Base-by-base conservation (phyloP, 148 eudicot genomes). In the Fagopyrum homotropicum region DNA sequence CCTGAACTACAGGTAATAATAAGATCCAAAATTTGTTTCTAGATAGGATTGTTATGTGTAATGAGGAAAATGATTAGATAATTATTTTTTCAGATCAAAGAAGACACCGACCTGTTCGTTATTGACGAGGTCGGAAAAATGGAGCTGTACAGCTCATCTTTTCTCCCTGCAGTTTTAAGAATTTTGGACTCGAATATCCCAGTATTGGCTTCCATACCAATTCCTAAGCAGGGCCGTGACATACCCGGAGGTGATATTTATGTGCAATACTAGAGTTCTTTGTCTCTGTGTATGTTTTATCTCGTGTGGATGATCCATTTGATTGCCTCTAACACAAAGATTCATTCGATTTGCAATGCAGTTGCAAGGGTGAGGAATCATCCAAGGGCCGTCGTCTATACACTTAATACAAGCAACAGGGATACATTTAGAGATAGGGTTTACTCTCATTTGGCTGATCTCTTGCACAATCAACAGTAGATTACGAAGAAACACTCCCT, bases 71-170 rank as follows among this genome's bases (percentile, higher is more conserved):
- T n/a, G 12, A 0, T 8, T 12, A 72, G 74, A 35, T 12, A 35
- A 35, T 72, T 3, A 17, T n/a, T 47, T 46, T 5, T 46, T 82
- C 87, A 94, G 98, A 84, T 91, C 60, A 87, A 86, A 80, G 97
- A 86, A 80, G 97, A 86, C 81, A 88, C 93, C 9, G 90, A 94
- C 79, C 82, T 94, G 73, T 88, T 91, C 72, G 57, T 94, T 69
- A 89, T 94, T 46, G 98, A 94, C 81, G 98, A 94, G 83, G 86
- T 94, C 80, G 97, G 98, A 46, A 91, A 91, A 77, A 94, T 94
- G 98, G 98, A 94, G 88, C 79, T 94, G 68, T 91, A 73, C 83
- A 90, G 98, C 74, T 81, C 98, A 51, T 87, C 87, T 46, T 93
- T 91, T 81, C 86, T 91, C 75, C 97, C 98, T 74, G 91, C 97